Conservation (phyloP, 192 early-diverging fungal genomes). For the Coemansia sp. region DNA sequence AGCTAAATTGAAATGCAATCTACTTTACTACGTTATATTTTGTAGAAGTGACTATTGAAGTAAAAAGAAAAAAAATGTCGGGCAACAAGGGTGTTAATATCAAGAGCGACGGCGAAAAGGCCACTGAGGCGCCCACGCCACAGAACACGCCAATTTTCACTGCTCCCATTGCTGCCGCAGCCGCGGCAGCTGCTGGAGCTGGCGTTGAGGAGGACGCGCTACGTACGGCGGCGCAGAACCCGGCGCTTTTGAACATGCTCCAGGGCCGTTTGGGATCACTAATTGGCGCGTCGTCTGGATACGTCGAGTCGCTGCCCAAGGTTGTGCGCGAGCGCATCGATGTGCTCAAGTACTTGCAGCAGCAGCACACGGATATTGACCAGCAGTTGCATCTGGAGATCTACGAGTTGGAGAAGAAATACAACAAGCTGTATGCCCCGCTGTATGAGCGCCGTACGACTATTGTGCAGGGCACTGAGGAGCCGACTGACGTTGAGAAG, state of each 20-base stretch:
- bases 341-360: constrained; percentile 84
- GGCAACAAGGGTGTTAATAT: constrained; percentile 57
- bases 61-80: constrained; percentile 8
- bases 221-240: constrained; percentile 46
- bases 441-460: constrained; percentile 85
- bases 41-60: neutral
- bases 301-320: constrained; percentile 69
- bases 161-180: constrained; percentile 43
- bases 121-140: constrained; percentile 56
- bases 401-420: constrained; percentile 95
- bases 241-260: constrained; percentile 67
- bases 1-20: constrained; percentile 1
- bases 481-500: constrained; percentile 91
- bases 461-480: constrained; percentile 74
- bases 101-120: constrained; percentile 58
- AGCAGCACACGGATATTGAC: constrained; percentile 82
- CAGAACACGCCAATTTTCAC: constrained; percentile 65
- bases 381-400: constrained; percentile 92
- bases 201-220: constrained; percentile 40
- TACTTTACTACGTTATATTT: neutral
- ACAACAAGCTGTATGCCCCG: constrained; percentile 79
- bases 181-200: constrained; percentile 36
- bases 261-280: constrained; percentile 78
- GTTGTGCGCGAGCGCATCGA: constrained; percentile 84
- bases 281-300: constrained; percentile 74